Base-by-base conservation (phyloP, 148 eudicot species). In the Cornus suecica region DNA sequence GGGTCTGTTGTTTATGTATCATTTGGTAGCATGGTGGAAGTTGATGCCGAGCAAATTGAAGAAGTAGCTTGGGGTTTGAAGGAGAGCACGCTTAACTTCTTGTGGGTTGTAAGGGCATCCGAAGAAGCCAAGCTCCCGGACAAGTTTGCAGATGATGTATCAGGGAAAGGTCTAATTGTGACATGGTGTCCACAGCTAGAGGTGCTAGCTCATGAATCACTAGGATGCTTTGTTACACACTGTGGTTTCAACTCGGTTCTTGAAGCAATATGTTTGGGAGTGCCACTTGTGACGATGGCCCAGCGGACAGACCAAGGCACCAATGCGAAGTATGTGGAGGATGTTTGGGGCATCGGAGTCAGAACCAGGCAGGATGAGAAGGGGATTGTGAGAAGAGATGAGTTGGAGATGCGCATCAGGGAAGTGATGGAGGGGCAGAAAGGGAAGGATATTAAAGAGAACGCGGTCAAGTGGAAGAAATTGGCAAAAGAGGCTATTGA, bases 221-320 rank as follows among this genome's bases (percentile, higher is more conserved):
- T 78, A 0, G 91, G 96, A 0, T 91, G 93, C 52, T 89, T 91
- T 26, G 71, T 91, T 31, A 84, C 89, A 0, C 93, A 91, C 24
- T 81, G 91, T 22, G 96, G 93, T 30, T 84, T 87, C 75, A 91
- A 89, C 78, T 91, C 96, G 20, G 77, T 81, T 1, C 74, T 86
- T 2, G 96, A 91, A 54, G 84, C 88, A 2, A 62, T 91, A 69
- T 78, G 84, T n/a, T 65, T 89, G 22, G 97, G 90, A 0, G 87
- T 91, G 77, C 87, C 91, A 2, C 34, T 86, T 56, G 86, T 88
- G 52, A 90, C 63, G 16, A 61, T 86, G 69, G 90, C 94, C 14
- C 86, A 79, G 22, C 88, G 91, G 88, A 79, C 86, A 0, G 94
- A 90, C 65, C 94, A 90, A 54, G 69, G 75, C 28, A 86, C 85